Evolutionary conservation across 2,329 filamentous ascomycete genomes (phyloP).

Genomic region (Fusarium oxysporum): DNA sequence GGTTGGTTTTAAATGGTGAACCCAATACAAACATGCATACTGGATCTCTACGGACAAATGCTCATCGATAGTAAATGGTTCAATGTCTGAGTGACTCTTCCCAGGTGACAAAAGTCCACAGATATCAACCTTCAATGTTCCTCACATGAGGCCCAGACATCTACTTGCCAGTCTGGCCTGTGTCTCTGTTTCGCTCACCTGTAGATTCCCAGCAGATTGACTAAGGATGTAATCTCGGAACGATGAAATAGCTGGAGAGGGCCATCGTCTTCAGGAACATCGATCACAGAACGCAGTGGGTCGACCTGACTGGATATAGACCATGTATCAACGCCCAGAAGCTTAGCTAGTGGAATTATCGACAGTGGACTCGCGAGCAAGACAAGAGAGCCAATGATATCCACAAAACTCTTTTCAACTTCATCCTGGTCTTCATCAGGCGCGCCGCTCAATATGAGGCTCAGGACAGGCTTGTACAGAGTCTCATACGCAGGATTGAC

Average conservation of each 20-base stretch:
- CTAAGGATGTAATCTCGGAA: slow-evolving; percentile 54
- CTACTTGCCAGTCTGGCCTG: neutral
- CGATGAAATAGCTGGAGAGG: slow-evolving; percentile 46
- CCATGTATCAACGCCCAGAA: neutral
- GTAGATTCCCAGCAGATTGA: slow-evolving; percentile 1
- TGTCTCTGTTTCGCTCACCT: slow-evolving; percentile 45
- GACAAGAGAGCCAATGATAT: slow-evolving; percentile 42
- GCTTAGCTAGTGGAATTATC: slow-evolving; percentile 24
- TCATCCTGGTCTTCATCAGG: neutral
- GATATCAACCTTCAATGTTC: slow-evolving; percentile 51
- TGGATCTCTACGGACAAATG: neutral
- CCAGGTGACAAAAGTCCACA: slow-evolving; percentile 43
- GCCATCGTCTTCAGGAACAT: neutral
- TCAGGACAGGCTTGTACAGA: neutral
- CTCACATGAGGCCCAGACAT: slow-evolving; percentile 43
- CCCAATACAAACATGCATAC: slow-evolving; percentile 46
- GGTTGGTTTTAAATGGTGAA: slow-evolving; percentile 45
- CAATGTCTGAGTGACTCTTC: fast-evolving
- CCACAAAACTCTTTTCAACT: fast-evolving
- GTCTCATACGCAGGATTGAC: neutral
- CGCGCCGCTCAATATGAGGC: neutral
- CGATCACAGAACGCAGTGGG: neutral
- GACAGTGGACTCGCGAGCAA: slow-evolving; percentile 36
- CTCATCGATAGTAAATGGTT: fast-evolving
- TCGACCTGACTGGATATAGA: neutral